These are phyloP conservation scores for Neurospora sp. DNA, from an alignment of 495 filamentous ascomycete species.

Conservation along the genomic window DNA sequence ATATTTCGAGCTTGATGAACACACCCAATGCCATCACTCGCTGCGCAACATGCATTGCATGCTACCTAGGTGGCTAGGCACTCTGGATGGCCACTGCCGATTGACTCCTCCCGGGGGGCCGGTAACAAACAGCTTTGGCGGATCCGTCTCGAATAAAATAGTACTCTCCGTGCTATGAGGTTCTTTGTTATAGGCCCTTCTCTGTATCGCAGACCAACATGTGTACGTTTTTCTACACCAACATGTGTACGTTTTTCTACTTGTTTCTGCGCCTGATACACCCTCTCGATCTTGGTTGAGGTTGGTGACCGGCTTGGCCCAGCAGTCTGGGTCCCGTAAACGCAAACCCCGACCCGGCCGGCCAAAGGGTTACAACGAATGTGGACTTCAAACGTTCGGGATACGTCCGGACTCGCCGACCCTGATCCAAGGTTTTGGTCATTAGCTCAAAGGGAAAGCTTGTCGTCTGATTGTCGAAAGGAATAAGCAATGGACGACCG, in stretches of 20 bases:
- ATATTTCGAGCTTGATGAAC: not conserved
- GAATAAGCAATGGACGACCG: not conserved
- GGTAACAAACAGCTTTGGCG: conserved; percentile 7
- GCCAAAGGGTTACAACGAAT: not conserved
- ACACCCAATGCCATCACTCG: conserved; percentile 1
- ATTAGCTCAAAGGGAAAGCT: not conserved
- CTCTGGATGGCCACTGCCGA: not conserved
- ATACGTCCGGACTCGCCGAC: not conserved
- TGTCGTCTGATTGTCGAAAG: not conserved
- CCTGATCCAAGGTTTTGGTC: not conserved
- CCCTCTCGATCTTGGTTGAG: not conserved
- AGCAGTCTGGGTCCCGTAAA: conserved; percentile 1
- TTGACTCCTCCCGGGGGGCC: conserved; percentile 8
- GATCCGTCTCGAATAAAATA: not conserved
- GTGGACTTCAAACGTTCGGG: not conserved
- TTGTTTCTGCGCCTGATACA: not conserved
- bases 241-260: not conserved
- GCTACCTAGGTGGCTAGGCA: not conserved
- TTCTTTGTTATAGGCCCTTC: not conserved
- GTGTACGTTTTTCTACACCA: not conserved
- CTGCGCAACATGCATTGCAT: conserved; percentile 13
- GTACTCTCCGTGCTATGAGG: not conserved
- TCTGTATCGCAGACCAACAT: not conserved
- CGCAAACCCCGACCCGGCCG: not conserved
- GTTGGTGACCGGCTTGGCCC: not conserved